Percentiles rank a stretch among this genome's conserved stretches.
phyloP scores from a whole-genome alignment of 106 monocot genomes.

The Acorus calamus region DNA sequence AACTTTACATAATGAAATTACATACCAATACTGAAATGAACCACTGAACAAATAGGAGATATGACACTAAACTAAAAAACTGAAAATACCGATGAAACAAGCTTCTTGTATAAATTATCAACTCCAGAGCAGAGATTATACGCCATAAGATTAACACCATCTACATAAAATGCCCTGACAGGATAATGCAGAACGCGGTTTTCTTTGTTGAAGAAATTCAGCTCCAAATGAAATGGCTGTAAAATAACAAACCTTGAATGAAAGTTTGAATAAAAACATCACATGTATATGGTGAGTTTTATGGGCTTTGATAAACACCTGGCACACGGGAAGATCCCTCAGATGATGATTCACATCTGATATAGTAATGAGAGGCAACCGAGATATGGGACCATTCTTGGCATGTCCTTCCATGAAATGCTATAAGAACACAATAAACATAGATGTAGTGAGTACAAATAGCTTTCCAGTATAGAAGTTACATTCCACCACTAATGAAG shows the following conservation, averaged over 20 bases:
- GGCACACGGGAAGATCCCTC: slow-evolving; percentile 87
- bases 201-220: slow-evolving; percentile 93
- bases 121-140: slow-evolving; percentile 80
- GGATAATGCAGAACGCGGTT: slow-evolving; percentile 89
- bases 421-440: slow-evolving; percentile 26
- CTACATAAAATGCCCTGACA: slow-evolving; percentile 78
- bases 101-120: slow-evolving; percentile 84
- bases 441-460: not conserved
- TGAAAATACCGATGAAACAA: slow-evolving; percentile 64
- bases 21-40: no score
- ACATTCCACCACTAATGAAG: no score
- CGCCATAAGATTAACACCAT: slow-evolving; percentile 92
- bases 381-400: slow-evolving; percentile 80
- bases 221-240: slow-evolving; percentile 92
- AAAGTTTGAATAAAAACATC: not conserved
- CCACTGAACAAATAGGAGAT: no score
- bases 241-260: not conserved
- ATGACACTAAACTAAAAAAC: no score
- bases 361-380: slow-evolving; percentile 82
- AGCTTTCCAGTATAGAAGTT: not conserved
- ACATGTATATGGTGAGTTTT: not conserved
- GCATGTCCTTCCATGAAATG: slow-evolving; percentile 99
- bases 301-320: slow-evolving; percentile 24
- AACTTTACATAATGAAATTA: not conserved
- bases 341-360: slow-evolving; percentile 56